phyloP scores from a whole-genome alignment of 331 rosid genomes.

The Rosa hybrid region DNA sequence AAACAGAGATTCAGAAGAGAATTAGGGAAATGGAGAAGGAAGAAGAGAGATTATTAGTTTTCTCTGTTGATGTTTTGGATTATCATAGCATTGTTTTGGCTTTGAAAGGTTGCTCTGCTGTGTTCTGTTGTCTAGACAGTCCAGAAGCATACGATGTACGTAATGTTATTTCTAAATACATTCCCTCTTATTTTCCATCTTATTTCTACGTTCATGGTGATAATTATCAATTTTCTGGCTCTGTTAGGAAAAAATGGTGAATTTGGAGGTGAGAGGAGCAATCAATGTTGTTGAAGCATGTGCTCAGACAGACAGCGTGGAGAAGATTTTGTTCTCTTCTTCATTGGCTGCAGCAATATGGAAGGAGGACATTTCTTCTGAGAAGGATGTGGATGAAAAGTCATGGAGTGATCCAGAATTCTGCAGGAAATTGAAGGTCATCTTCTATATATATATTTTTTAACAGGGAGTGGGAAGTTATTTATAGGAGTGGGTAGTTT shows the following conservation, averaged over 20 bases:
- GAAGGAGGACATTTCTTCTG: conserved; percentile 40
- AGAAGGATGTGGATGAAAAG: conserved; percentile 46
- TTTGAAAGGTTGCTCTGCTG: conserved; percentile 37
- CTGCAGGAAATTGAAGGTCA: conserved; percentile 51
- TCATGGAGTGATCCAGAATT: conserved; percentile 49
- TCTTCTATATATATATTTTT: too few species aligned
- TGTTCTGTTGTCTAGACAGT: conserved; percentile 49
- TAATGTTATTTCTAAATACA: conserved; percentile 5
- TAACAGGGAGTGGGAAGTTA: too few species aligned
- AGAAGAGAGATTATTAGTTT: conserved; percentile 35
- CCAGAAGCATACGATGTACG: conserved; percentile 37
- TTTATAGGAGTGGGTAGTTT: too few species aligned
- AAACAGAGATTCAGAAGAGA: conserved; percentile 35
- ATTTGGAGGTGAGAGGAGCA: conserved; percentile 53
- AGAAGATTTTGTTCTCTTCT: conserved; percentile 48
- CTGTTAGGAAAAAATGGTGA: conserved; percentile 42
- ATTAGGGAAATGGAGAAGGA: conserved; percentile 37
- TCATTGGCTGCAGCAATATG: conserved; percentile 50
- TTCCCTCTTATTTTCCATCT: background rate
- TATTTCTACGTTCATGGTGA: background rate
- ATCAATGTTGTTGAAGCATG: conserved; percentile 52
- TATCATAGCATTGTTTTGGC: conserved; percentile 45
- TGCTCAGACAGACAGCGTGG: conserved; percentile 41
- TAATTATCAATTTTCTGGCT: background rate
- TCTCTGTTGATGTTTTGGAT: conserved; percentile 39